Evolutionary conservation across 768 basidiomycete species (phyloP), one percentile per base, ranked within the genome.

Genomic region (Rhizopogon vinicolor): DNA sequence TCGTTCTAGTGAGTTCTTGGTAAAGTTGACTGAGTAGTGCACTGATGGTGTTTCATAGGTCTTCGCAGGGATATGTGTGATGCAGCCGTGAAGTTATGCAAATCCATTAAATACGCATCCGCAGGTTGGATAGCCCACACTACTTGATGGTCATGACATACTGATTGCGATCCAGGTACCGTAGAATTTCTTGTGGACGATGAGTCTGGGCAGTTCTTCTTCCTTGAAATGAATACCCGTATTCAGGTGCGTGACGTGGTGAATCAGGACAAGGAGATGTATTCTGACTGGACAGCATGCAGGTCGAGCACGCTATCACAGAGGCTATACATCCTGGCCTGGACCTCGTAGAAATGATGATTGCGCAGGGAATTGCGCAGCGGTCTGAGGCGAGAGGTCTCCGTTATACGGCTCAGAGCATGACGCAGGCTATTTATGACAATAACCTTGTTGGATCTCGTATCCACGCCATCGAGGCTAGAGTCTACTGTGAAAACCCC

Each of bases 161-260:
- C 51, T 44, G 9, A 19, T 22, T 49, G 19, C 10, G n/a, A 28
- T 19, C 7, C 59, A 79, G 86, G 85, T 3, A 88, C 85, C 0
- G 78, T 88, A 14, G 87, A 89, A 62, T 88, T 84, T 63, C 71
- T 87, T 5, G 81, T 85, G 6, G 78, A 84, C 58, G 75, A 83
- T 43, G 53, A 68, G 0, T 79, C 79, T 1, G 77, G 74, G 0
- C 61, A 72, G 1, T 86, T 85, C 68, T 87, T 75, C 70, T 89
- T 88, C 57, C 73, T 89, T 12, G 86, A 89, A 65, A 83, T 88
- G 80, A 88, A 89, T 58, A 83, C 84, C 0, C 75, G 85, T 8
- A 78, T 86, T 44, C 84, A 85, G 63, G 82, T 75, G 51, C 51
- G 62, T 40, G 41, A 7, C 13, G 35, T 7, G 9, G 19, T 40